Conservation (phyloP, 2,329 filamentous ascomycete genomes). For the Diaporthe aspalathi region DNA sequence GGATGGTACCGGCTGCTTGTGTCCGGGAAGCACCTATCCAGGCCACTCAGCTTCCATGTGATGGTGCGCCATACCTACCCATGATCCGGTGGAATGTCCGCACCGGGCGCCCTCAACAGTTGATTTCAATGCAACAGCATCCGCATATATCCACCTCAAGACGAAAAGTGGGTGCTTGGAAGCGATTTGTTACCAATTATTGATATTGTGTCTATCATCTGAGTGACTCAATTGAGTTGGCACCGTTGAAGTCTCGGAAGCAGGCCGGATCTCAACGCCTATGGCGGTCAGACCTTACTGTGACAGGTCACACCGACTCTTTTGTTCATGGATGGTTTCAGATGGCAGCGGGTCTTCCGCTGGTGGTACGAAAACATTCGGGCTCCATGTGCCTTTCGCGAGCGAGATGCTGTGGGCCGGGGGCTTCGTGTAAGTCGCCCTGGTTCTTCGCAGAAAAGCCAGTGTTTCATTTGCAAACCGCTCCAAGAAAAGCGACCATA, state of each 20-base stretch:
- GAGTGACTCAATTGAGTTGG: neutral
- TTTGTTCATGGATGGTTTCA: neutral
- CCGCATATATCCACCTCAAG: neutral
- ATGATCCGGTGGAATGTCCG: neutral
- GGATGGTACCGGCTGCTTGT: neutral
- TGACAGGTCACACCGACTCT: conserved; percentile 31
- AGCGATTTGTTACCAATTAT: no score
- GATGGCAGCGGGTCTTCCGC: neutral
- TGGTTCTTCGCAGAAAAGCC: neutral
- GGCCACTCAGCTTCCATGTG: neutral
- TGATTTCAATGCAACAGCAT: neutral
- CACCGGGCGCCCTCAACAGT: neutral
- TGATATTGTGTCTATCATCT: neutral
- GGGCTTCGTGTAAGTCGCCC: neutral
- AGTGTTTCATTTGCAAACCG: neutral
- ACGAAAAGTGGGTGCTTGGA: neutral
- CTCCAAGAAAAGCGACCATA: no score
- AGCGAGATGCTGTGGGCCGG: neutral
- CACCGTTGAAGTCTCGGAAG: conserved; percentile 22
- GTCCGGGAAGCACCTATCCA: neutral
- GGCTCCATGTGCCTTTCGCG: neutral
- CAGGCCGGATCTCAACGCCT: conserved; percentile 7
- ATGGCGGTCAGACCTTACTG: conserved; percentile 25
- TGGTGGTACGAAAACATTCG: neutral
- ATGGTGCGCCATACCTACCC: no score